phyloP scores from a whole-genome alignment of 2,329 filamentous ascomycete species.

The Colletotrichum sp. region DNA sequence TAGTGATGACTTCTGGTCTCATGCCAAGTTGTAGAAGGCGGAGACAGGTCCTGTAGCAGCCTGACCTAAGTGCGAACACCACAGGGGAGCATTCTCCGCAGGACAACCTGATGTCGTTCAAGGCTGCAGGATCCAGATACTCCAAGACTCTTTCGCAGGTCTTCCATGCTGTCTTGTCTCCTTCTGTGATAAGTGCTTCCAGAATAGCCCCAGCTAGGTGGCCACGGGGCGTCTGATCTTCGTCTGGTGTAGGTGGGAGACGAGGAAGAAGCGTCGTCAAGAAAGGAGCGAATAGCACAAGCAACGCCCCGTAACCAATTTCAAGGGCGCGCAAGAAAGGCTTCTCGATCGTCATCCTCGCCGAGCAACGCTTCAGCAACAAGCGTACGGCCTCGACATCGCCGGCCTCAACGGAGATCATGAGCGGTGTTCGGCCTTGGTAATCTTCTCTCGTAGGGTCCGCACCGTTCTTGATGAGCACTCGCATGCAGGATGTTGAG shows the following conservation, averaged over 20 bases:
- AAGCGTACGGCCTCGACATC: background rate
- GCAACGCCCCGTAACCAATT: background rate
- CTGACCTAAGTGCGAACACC: background rate
- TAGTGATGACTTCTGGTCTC: background rate
- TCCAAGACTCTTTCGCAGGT: background rate
- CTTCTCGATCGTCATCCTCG: background rate
- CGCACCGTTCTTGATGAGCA: background rate
- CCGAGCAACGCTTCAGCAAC: background rate
- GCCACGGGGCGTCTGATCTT: background rate
- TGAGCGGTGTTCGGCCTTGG: background rate
- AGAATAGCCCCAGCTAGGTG: background rate
- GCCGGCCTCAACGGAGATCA: background rate
- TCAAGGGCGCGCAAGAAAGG: background rate
- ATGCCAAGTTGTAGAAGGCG: background rate
- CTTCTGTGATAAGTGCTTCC: background rate
- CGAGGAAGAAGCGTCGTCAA: background rate
- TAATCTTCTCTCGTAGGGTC: background rate
- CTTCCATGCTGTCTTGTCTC: background rate
- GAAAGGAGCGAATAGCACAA: background rate
- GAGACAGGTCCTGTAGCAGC: background rate
- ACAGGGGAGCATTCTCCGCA: background rate
- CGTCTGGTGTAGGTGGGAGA: background rate
- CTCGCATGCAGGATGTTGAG: background rate
- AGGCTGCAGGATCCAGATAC: background rate
- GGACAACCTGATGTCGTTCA: background rate